A percentile compares a stretch with the other conserved stretches of the same genome.
phyloP scores from a whole-genome alignment of 257 asterid genomes.

The Nicotiana obtusifolia region DNA sequence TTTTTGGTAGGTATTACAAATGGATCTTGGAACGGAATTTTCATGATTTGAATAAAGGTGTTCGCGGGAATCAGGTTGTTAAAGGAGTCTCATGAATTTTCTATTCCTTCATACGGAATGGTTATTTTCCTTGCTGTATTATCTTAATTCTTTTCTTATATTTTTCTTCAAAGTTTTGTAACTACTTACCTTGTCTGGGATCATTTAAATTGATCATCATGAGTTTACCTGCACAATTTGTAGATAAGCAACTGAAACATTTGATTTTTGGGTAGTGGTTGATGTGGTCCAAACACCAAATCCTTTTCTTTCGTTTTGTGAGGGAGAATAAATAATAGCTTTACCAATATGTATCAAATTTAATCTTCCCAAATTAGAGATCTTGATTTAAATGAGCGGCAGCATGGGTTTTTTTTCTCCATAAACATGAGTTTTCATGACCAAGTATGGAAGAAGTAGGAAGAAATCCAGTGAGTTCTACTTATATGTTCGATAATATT shows the following conservation, averaged over 20 bases:
- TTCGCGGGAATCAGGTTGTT: constrained; percentile 95
- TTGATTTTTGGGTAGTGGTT: not conserved
- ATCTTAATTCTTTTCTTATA: not conserved
- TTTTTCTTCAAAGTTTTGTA: not conserved
- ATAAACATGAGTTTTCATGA: not conserved
- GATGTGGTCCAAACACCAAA: not conserved
- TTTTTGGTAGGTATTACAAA: constrained; percentile 72
- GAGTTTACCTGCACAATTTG: not conserved
- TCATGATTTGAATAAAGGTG: constrained; percentile 97
- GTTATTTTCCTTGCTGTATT: not conserved
- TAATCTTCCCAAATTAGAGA: constrained; percentile 1
- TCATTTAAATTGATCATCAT: not conserved
- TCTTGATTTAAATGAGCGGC: not conserved
- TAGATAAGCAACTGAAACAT: not conserved
- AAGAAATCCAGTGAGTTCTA: not conserved
- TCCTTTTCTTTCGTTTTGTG: not conserved
- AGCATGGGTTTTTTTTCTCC: not conserved
- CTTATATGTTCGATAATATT: not conserved
- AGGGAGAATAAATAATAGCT: not conserved
- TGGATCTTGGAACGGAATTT: constrained; percentile 99
- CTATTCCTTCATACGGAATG: not conserved
- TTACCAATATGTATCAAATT: not conserved
- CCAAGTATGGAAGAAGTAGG: not conserved
- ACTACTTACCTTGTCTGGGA: not conserved
- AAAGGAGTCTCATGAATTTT: not conserved